Evolutionary conservation across 2,329 filamentous ascomycete species (phyloP).

Genomic region (Myriosclerotinia curreyana): DNA sequence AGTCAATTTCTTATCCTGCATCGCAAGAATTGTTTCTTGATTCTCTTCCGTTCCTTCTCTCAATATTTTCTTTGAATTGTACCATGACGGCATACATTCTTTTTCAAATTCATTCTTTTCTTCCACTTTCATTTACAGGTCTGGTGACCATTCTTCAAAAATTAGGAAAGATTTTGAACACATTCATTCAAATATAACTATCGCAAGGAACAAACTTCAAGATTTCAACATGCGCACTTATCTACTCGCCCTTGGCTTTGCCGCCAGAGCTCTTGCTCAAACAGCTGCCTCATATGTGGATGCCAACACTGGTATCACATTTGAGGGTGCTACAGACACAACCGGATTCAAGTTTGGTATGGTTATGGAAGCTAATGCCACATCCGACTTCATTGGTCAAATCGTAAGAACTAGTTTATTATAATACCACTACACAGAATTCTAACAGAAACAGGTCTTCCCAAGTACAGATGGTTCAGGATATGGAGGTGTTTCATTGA

Average conservation of each 20-base stretch:
- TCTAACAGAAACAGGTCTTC: conserved; percentile 10
- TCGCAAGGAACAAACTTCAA: conserved; percentile 1
- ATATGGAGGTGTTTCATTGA: conserved; percentile 50
- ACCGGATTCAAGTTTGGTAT: conserved; percentile 49
- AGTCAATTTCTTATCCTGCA: neutral
- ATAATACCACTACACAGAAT: neutral
- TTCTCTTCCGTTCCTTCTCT: conserved; percentile 12
- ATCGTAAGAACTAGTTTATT: conserved; percentile 43
- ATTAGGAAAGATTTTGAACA: neutral
- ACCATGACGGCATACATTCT: conserved; percentile 21
- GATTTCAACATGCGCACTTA: conserved; percentile 17
- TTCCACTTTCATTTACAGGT: conserved; percentile 16
- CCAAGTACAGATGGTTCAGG: conserved; percentile 36
- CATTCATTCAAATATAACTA: conserved; percentile 8
- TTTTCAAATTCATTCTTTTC: conserved; percentile 21
- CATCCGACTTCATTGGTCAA: conserved; percentile 54
- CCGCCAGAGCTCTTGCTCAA: conserved; percentile 25
- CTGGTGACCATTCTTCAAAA: conserved; percentile 10
- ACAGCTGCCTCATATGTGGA: conserved; percentile 41
- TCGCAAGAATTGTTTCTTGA: conserved; percentile 9
- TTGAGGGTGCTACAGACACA: conserved; percentile 41
- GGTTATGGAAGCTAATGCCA: conserved; percentile 48
- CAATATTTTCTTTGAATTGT: conserved; percentile 7
- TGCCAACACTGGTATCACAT: conserved; percentile 47
- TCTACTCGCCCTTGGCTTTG: conserved; percentile 14